phyloP scores from a whole-genome alignment of 495 filamentous ascomycete genomes.

The Pyronema domesticum region DNA sequence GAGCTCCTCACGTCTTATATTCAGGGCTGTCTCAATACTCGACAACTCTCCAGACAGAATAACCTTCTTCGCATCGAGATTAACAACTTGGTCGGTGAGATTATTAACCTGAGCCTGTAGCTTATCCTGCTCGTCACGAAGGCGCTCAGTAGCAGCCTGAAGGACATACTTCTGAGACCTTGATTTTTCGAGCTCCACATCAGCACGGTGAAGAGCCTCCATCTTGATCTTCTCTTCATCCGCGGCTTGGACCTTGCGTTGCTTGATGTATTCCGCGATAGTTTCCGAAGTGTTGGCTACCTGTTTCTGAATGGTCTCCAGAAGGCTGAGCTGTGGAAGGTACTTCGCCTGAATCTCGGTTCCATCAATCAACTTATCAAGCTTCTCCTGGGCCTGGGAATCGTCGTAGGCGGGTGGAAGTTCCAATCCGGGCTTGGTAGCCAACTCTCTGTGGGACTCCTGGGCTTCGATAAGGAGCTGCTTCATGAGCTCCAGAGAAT shows the following conservation, averaged over 20 bases:
- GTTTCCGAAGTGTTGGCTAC: constrained; percentile 72
- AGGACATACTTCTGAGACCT: constrained; percentile 62
- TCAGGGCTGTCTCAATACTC: constrained; percentile 70
- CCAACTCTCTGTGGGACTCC: constrained; percentile 12
- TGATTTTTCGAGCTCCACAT: constrained; percentile 59
- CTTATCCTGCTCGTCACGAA: constrained; percentile 48
- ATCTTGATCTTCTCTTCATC: constrained; percentile 66
- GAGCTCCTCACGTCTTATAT: constrained; percentile 77
- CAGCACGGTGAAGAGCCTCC: constrained; percentile 64
- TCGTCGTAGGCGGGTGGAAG: constrained; percentile 42
- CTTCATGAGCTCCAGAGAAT: constrained; percentile 24
- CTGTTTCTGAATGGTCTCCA: constrained; percentile 78
- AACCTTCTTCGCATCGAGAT: constrained; percentile 51
- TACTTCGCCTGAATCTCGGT: constrained; percentile 34
- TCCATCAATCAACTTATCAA: constrained; percentile 65
- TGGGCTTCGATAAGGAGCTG: constrained; percentile 25
- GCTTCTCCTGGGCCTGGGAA: constrained; percentile 54
- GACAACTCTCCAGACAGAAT: constrained; percentile 68
- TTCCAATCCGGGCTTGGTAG: constrained; percentile 18
- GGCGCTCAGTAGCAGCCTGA: constrained; percentile 46
- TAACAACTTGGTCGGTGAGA: constrained; percentile 52
- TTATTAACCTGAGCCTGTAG: constrained; percentile 39
- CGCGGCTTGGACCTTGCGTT: constrained; percentile 58
- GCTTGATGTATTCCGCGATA: constrained; percentile 67
- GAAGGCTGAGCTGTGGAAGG: constrained; percentile 47